phyloP scores from a whole-genome alignment of 176 grass and related monocot genomes.

The Aegilops umbellulata region DNA sequence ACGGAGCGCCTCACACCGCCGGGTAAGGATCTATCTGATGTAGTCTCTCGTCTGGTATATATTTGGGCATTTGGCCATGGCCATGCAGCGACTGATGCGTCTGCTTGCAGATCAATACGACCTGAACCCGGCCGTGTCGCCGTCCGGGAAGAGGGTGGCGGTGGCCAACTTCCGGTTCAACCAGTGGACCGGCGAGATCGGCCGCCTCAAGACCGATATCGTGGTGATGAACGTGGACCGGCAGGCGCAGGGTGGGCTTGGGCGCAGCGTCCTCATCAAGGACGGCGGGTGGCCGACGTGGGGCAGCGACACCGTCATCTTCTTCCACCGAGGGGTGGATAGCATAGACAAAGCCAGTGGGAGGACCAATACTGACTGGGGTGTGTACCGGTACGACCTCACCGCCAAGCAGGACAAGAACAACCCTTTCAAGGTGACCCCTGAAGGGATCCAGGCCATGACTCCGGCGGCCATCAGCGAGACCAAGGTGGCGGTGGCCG shows the following conservation, averaged over 20 bases:
- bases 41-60: too few relatives aligned
- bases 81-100: too few relatives aligned
- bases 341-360: too few relatives aligned
- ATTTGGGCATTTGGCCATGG: too few relatives aligned
- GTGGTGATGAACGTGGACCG: constrained; percentile 37
- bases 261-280: neutral
- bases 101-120: neutral
- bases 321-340: constrained; percentile 31
- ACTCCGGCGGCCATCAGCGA: constrained; percentile 47
- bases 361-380: neutral
- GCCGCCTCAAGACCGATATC: constrained; percentile 34
- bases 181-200: constrained; percentile 40
- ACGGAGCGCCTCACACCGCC: constrained; percentile 29
- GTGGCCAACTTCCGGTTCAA: constrained; percentile 22
- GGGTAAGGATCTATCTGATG: too few relatives aligned
- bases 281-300: constrained; percentile 47
- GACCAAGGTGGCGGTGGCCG: constrained; percentile 33
- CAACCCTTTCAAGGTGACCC: constrained; percentile 4
- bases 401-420: too few relatives aligned
- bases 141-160: constrained; percentile 35
- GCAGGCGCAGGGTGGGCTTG: neutral
- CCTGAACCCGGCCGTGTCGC: constrained; percentile 43
- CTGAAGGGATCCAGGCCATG: constrained; percentile 2
- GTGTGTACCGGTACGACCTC: constrained; percentile 21
- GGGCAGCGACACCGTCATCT: constrained; percentile 44